Conservation (phyloP, 345 rosid species). For the Mercurialis annua region DNA sequence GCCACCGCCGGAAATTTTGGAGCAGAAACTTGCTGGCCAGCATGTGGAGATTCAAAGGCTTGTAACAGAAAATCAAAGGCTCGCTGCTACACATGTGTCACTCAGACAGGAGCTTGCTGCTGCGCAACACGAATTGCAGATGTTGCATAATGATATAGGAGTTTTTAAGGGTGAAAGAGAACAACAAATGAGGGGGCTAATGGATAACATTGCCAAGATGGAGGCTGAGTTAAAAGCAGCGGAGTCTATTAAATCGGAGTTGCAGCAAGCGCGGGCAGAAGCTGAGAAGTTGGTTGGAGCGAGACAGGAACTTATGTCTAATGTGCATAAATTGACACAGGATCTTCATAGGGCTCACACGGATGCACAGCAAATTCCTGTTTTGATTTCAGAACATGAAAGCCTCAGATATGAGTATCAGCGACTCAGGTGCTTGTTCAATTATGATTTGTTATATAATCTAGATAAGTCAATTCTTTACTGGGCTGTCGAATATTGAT, state of each 20-base stretch:
- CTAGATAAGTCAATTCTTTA: too few relatives aligned
- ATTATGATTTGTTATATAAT: slow-evolving; percentile 13
- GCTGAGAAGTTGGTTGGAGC: slow-evolving; percentile 63
- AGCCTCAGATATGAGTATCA: slow-evolving; percentile 83
- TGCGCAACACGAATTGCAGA: slow-evolving; percentile 89
- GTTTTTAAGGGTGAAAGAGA: slow-evolving; percentile 74
- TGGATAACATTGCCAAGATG: slow-evolving; percentile 69
- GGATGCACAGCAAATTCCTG: slow-evolving; percentile 78
- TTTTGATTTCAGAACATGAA: slow-evolving; percentile 77
- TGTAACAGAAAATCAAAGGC: slow-evolving; percentile 86
- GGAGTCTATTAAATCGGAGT: slow-evolving; percentile 61
- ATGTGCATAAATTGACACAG: slow-evolving; percentile 69
- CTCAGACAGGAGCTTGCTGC: slow-evolving; percentile 83
- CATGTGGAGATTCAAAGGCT: slow-evolving; percentile 85
- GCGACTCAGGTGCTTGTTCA: slow-evolving; percentile 69
- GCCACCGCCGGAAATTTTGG: slow-evolving; percentile 82
- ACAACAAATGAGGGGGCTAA: slow-evolving; percentile 60
- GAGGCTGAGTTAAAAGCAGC: slow-evolving; percentile 69
- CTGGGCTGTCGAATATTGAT: background rate
- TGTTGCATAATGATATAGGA: slow-evolving; percentile 68
- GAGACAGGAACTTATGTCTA: slow-evolving; percentile 77
- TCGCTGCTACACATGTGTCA: slow-evolving; percentile 70
- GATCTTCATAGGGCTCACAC: slow-evolving; percentile 69
- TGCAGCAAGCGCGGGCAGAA: slow-evolving; percentile 71
- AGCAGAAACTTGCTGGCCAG: slow-evolving; percentile 80